A percentile compares a stretch with the other conserved stretches of the same genome.
phyloP scores from a whole-genome alignment of 2,329 filamentous ascomycete genomes.

The Pyrenochaeta sp. region DNA sequence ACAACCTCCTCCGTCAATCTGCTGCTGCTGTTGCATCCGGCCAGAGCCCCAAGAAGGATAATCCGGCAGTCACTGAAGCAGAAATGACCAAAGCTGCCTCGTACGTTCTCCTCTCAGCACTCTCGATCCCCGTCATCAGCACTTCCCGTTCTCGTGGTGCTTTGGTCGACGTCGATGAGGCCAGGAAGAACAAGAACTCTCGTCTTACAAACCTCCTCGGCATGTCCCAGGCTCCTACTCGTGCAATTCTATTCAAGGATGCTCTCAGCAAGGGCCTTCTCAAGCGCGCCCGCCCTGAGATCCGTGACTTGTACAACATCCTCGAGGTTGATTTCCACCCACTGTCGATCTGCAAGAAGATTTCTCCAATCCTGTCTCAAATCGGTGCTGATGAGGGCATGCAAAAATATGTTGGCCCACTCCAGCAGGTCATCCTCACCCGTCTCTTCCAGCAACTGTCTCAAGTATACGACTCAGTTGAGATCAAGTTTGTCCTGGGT shows the following conservation, averaged over 20 bases:
- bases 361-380: constrained; percentile 91
- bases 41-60: constrained; percentile 91
- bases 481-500: constrained; percentile 89
- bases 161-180: constrained; percentile 95
- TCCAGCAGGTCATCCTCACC: constrained; percentile 98
- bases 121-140: constrained; percentile 99
- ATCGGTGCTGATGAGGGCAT: constrained; percentile 94
- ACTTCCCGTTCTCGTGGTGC: constrained; percentile 94
- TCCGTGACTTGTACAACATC: constrained; percentile 97
- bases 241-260: constrained; percentile 92
- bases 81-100: constrained; percentile 95
- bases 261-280: constrained; percentile 93
- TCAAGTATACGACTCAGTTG: constrained; percentile 98
- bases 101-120: constrained; percentile 91
- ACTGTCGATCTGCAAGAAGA: constrained; percentile 98
- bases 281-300: constrained; percentile 91
- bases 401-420: constrained; percentile 93
- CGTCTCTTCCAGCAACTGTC: constrained; percentile 98
- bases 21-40: constrained; percentile 81
- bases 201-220: constrained; percentile 94
- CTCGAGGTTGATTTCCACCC: constrained; percentile 99
- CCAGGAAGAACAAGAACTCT: constrained; percentile 98
- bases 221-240: constrained; percentile 88
- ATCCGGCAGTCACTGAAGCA: constrained; percentile 85
- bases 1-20: constrained; percentile 93